These are phyloP conservation scores for Helianthus tuberosus DNA, from an alignment of 129 eudicot genomes.

Conservation along the genomic window DNA sequence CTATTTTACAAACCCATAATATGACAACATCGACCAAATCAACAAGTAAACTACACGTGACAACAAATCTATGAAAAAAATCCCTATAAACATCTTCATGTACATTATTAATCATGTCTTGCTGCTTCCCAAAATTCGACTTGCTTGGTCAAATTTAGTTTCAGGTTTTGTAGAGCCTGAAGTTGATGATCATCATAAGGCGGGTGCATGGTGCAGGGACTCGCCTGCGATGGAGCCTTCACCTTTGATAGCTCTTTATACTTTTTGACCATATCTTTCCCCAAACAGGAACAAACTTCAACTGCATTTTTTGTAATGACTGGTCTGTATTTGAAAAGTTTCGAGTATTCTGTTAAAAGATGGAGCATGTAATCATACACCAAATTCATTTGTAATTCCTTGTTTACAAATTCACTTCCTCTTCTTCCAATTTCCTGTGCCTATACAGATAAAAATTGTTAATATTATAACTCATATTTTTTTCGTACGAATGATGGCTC, in stretches of 20 bases:
- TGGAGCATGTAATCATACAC: slow-evolving; percentile 67
- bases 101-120: slow-evolving; percentile 10
- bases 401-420: slow-evolving; percentile 48
- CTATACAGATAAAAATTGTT: slow-evolving; percentile 18
- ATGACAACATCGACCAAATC: background rate
- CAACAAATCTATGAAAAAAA: background rate
- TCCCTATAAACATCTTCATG: background rate
- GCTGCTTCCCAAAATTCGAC: slow-evolving; percentile 47
- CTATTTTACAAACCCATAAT: background rate
- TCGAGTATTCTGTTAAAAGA: slow-evolving; percentile 47
- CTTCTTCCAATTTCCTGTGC: slow-evolving; percentile 58
- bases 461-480: background rate
- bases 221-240: slow-evolving; percentile 28
- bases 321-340: slow-evolving; percentile 57
- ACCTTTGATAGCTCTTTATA: slow-evolving; percentile 45
- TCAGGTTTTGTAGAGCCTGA: slow-evolving; percentile 24
- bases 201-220: slow-evolving; percentile 49
- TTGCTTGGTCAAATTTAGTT: slow-evolving; percentile 38
- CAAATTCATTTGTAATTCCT: slow-evolving; percentile 47
- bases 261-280: slow-evolving; percentile 31
- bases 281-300: slow-evolving; percentile 50
- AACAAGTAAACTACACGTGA: no score
- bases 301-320: slow-evolving; percentile 42
- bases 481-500: background rate
- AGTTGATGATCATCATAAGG: slow-evolving; percentile 37